A percentile compares a stretch with the other conserved stretches of the same genome.
Evolutionary conservation across 1,139 yeast species (phyloP).

Genomic region (Pichia cactophila): DNA sequence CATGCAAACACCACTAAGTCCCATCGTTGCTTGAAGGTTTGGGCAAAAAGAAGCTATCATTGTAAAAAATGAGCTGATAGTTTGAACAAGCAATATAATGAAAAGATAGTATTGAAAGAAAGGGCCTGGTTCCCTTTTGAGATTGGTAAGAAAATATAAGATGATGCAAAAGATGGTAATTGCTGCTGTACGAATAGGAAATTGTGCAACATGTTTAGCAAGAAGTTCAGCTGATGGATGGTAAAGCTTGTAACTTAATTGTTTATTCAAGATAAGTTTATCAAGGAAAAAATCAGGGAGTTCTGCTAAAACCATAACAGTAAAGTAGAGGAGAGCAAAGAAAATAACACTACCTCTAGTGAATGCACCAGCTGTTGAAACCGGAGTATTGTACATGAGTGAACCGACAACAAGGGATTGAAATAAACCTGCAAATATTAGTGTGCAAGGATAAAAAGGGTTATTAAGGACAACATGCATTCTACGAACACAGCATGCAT

Average conservation of each 20-base stretch:
- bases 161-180: constrained; percentile 32
- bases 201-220: constrained; percentile 34
- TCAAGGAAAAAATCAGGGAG: constrained; percentile 35
- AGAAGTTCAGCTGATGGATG: constrained; percentile 43
- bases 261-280: constrained; percentile 38
- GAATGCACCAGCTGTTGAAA: constrained; percentile 32
- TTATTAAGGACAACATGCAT: constrained; percentile 43
- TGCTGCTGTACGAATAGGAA: constrained; percentile 32
- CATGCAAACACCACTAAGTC: constrained; percentile 42
- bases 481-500: constrained; percentile 38
- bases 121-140: constrained; percentile 36
- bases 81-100: constrained; percentile 34
- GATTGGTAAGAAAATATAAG: constrained; percentile 36
- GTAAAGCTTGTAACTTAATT: constrained; percentile 36
- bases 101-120: constrained; percentile 37
- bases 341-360: constrained; percentile 35
- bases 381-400: constrained; percentile 31
- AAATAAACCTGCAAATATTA: constrained; percentile 39
- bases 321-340: constrained; percentile 37
- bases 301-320: constrained; percentile 37
- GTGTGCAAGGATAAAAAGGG: constrained; percentile 38
- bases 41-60: constrained; percentile 43
- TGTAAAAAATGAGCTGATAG: constrained; percentile 39
- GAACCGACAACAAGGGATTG: constrained; percentile 38
- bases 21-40: constrained; percentile 43